Base-by-base conservation (phyloP, 305 asterid genomes). In the Striga hermonthica region DNA sequence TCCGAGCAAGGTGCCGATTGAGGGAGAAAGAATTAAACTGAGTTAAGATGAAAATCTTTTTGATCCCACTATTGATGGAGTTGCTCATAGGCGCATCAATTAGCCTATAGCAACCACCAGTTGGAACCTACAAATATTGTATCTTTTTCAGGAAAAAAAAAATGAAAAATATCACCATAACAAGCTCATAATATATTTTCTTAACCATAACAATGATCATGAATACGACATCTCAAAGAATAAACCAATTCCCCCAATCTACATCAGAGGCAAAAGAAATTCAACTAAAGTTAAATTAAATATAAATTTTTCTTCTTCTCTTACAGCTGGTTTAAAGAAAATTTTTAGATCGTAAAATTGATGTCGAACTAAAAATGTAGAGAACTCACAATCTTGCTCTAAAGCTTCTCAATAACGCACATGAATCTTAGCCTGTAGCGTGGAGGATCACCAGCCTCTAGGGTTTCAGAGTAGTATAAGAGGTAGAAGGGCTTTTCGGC, bases 311-410 rank as follows among this genome's bases (percentile, higher is more conserved):
- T 58, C 63, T 35, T 22, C 31, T 67, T 43, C 15, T 67, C 95
- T 86, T 80, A 93, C 97, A 40, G 99, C 97, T 28, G 97, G 99
- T 78, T 88, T 93, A n/a, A n/a, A n/a, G n/a, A n/a, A n/a, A n/a
- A n/a, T n/a, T n/a, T n/a, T n/a, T n/a, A n/a, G n/a, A n/a, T n/a
- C n/a, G n/a, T n/a, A n/a, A n/a, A n/a, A n/a, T n/a, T n/a, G n/a
- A n/a, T n/a, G n/a, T n/a, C n/a, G n/a, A n/a, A n/a, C n/a, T n/a
- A n/a, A n/a, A n/a, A n/a, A n/a, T n/a, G n/a, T n/a, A n/a, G n/a
- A n/a, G n/a, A n/a, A n/a, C n/a, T n/a, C n/a, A n/a, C n/a, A n/a
- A n/a, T n/a, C n/a, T n/a, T n/a, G n/a, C n/a, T n/a, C n/a, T n/a
- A n/a, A n/a, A n/a, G n/a, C n/a, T n/a, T n/a, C n/a, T n/a, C n/a